These are phyloP conservation scores for Wickerhamiella dianesei DNA, from an alignment of 805 yeast genomes.

Conservation along the genomic window DNA sequence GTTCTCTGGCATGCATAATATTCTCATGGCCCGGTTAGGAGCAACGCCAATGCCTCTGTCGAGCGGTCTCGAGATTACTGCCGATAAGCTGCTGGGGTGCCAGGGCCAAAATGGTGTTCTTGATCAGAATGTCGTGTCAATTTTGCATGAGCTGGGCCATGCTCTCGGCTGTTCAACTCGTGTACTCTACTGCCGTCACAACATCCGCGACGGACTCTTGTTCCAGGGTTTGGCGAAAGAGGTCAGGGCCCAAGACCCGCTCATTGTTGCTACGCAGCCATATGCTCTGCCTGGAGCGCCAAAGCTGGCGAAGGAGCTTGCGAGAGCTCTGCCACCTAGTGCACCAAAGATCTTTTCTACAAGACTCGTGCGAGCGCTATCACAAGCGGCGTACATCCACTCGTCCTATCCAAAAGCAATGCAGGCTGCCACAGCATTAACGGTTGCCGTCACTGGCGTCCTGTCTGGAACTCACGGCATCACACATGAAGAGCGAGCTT, in stretches of 20 bases:
- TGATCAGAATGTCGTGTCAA: conserved; percentile 3
- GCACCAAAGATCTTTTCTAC: conserved; percentile 46
- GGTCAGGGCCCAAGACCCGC: conserved; percentile 53
- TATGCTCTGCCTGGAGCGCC: conserved; percentile 55
- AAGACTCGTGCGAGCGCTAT: conserved; percentile 55
- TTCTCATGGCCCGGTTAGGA: conserved; percentile 4
- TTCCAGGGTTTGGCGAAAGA: conserved; percentile 47
- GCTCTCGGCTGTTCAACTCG: not conserved
- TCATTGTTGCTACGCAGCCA: conserved; percentile 53
- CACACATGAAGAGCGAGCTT: conserved; percentile 55
- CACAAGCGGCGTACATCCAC: conserved; percentile 63
- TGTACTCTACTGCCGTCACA: conserved; percentile 61
- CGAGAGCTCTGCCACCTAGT: conserved; percentile 44
- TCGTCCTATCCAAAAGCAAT: conserved; percentile 64
- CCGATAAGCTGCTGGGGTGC: not conserved
- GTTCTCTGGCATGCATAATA: conserved; percentile 10
- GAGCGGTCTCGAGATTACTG: conserved; percentile 8
- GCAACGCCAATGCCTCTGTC: conserved; percentile 3
- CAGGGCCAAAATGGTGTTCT: not conserved
- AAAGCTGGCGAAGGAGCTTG: conserved; percentile 40
- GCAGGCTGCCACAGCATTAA: conserved; percentile 61
- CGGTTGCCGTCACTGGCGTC: conserved; percentile 59
- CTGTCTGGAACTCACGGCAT: conserved; percentile 66
- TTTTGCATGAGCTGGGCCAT: conserved; percentile 6
- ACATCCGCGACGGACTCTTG: conserved; percentile 63